These are phyloP conservation scores for Claviceps sp. DNA, from an alignment of 2,329 filamentous ascomycete genomes.

Conservation along the genomic window DNA sequence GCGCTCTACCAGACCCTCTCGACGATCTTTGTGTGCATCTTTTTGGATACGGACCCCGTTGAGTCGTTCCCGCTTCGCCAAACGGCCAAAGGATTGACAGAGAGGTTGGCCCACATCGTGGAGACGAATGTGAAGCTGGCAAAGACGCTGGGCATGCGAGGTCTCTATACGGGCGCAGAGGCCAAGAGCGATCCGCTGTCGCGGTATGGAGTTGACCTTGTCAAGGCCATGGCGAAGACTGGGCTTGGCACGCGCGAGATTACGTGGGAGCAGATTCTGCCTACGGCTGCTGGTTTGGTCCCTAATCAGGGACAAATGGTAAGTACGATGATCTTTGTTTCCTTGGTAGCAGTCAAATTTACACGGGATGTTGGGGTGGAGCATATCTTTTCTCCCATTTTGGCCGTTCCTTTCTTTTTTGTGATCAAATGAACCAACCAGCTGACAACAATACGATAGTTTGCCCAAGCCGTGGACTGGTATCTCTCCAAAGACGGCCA, in stretches of 20 bases:
- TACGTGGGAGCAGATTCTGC: slow-evolving; percentile 57
- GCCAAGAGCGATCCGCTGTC: slow-evolving; percentile 41
- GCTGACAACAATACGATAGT: slow-evolving; percentile 25
- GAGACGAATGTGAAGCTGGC: slow-evolving; percentile 52
- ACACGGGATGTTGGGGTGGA: too few species aligned
- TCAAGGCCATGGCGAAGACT: slow-evolving; percentile 49
- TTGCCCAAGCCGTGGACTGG: slow-evolving; percentile 60
- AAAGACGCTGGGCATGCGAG: slow-evolving; percentile 21
- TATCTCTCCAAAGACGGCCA: slow-evolving; percentile 48
- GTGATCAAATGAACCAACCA: not conserved
- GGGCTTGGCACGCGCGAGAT: slow-evolving; percentile 53
- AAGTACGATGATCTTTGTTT: slow-evolving; percentile 14
- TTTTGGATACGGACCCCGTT: slow-evolving; percentile 51
- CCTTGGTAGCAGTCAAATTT: too few species aligned
- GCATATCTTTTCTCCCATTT: not conserved
- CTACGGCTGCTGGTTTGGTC: slow-evolving; percentile 51
- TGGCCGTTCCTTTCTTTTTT: too few species aligned
- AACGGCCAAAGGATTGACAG: slow-evolving; percentile 40
- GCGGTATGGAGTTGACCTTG: slow-evolving; percentile 50
- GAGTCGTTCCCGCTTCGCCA: slow-evolving; percentile 53
- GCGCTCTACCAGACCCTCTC: slow-evolving; percentile 50
- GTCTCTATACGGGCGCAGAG: slow-evolving; percentile 36
- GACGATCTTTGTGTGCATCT: slow-evolving; percentile 51
- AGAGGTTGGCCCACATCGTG: slow-evolving; percentile 46
- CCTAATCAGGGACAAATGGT: slow-evolving; percentile 58